Base-by-base conservation (phyloP, 257 asterid species). In the Primulina huaijiensis region DNA sequence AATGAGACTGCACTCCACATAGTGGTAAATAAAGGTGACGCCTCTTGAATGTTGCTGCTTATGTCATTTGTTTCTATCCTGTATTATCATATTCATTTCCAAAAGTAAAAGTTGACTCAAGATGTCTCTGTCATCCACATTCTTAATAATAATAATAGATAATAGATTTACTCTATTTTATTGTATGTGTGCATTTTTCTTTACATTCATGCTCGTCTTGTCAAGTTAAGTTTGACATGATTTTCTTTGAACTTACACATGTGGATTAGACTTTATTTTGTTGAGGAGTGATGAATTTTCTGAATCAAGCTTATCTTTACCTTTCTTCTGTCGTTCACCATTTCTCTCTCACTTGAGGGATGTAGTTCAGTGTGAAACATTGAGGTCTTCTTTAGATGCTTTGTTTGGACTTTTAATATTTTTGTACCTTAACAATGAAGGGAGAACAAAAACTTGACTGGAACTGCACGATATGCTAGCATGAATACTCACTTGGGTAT, bases 401-500 rank as follows among this genome's bases (percentile, higher is more conserved):
- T 57, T 20, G 21, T 58, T 70, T 10, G 27, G 27, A 35, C 38
- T 70, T 60, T 64, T 64, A 61, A 69, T 71, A 3, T 38, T 9
- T 31, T 35, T 12, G 69, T 40, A 43, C 59, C 56, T 67, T 70
- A 12, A 53, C 69, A 50, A 66, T 80, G 78, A 81, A 92, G 98
- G 84, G 98, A 92, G 82, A 92, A 92, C 90, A 92, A 87, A 85
- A 92, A 86, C 82, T 85, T 92, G 87, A 92, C 98, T 14, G 98
- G 98, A 74, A 92, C 98, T 67, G 98, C 98, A 63, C 89, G 98
- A 77, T 92, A 92, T 43, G 98, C 97, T 11, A 92, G 98, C 82
- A 86, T 92, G 98, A 92, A 92, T 80, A 92, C 98, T 70, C 98
- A 92, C 89, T 82, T 92, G 77, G 98, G 98, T 52, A 89, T 88